These are phyloP conservation scores for Glaciozyma martinii DNA, from an alignment of 768 basidiomycete species.

Conservation along the genomic window DNA sequence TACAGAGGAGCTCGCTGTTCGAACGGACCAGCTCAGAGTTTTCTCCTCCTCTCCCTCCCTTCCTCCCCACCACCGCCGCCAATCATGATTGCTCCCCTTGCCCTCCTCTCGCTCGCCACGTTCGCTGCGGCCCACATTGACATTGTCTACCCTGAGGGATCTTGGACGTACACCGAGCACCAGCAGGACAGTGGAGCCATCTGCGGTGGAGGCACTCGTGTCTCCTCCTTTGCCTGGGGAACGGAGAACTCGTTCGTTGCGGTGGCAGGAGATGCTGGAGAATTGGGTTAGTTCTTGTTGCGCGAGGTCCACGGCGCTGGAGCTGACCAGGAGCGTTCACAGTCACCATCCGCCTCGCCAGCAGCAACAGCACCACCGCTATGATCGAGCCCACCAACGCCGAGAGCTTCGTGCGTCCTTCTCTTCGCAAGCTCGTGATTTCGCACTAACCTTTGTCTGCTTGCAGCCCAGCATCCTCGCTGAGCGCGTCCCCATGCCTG, in stretches of 20 bases:
- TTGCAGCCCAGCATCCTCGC: constrained; percentile 6
- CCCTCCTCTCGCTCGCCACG: neutral
- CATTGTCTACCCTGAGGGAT: constrained; percentile 9
- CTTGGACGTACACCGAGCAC: neutral
- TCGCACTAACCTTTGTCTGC: neutral
- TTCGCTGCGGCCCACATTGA: constrained; percentile 3
- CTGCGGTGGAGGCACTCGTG: constrained; percentile 9
- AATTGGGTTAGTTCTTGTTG: neutral
- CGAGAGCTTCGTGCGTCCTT: neutral
- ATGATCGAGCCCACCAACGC: neutral
- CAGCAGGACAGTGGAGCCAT: constrained; percentile 9
- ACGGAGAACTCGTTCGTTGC: constrained; percentile 1
- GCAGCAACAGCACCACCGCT: constrained; percentile 1
- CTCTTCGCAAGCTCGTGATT: neutral
- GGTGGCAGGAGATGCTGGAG: constrained; percentile 6
- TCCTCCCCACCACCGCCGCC: neutral
- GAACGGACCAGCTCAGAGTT: neutral
- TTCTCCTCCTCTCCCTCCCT: neutral
- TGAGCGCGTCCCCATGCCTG: constrained; percentile 2
- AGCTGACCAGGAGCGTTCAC: no score
- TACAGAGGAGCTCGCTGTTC: no score
- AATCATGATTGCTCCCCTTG: neutral
- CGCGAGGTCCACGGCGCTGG: no score
- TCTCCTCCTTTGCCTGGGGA: constrained; percentile 1
- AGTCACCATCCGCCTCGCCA: constrained; percentile 1